Base-by-base conservation (phyloP, 1,284 basidiomycete genomes). In the Microbotryomycetes sp. region DNA sequence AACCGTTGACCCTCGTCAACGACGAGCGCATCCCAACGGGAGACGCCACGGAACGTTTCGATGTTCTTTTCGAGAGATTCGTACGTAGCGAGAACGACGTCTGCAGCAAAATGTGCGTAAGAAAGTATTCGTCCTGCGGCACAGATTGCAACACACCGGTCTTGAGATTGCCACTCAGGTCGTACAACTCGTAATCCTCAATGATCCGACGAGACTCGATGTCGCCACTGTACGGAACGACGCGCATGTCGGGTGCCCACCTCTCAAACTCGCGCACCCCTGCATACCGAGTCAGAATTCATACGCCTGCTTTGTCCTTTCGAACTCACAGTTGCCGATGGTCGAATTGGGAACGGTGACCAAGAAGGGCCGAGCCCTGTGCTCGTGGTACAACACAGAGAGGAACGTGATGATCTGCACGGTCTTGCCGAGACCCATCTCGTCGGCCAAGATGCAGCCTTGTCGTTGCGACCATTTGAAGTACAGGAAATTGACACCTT, bases 321-420 rank as follows among this genome's bases (percentile, higher is more conserved):
- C n/a, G n/a, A n/a, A 51, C 50, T 15, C 5, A 60, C 67, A 92
- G 74, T 90, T 97, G 48, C 86, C 86, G 61, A 96, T 84, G 0
- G 91, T 94, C 3, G 89, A 90, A 73, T 97, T 96, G 0, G 94
- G 94, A 3, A 97, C 94, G 4, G 96, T 85, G 18, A 98, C 85
- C 16, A 98, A 80, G 55, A 84, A 85, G 1, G 94, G 94, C 60
- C 81, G 86, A 0, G 85, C 82, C 16, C 81, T 71, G 69, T 81
- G 83, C 30, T 79, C 77, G 23, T 78, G 75, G 29, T 83, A 80
- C n/a, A 94, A 81, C 47, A 83, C 83, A 3, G 90, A 91, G 4
- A 98, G 77, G 75, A 93, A 89, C 0, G 88, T 85, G 29, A 86
- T 85, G 48, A 97, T 86, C 53, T 75, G 97, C 3, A 97, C 88